Evolutionary conservation across 2,329 filamentous ascomycete genomes (phyloP), one percentile per base, ranked within the genome.

Genomic region (Chaetoscypha palmicola): DNA sequence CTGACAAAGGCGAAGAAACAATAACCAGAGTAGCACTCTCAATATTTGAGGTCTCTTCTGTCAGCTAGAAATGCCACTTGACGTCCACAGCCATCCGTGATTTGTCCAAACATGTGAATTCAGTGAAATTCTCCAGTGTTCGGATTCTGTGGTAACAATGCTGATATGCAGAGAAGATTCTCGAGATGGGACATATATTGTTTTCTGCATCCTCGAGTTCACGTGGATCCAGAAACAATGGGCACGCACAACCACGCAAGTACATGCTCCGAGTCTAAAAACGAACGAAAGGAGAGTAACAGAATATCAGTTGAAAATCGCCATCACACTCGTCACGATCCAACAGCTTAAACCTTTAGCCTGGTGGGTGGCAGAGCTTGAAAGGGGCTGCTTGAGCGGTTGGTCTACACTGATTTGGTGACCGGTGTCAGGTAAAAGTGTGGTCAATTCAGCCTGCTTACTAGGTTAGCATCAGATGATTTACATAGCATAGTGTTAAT

Each of bases 311-410:
- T 26, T 14, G 3, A 32, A n/a, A 40, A 16, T 16, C 31, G 23
- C 5, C 16, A 14, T 8, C 26, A 14, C 14, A 31, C 14, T 23
- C 26, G 5, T 30, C 22, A 14, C 9, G 5, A 30, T n/a, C 10
- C 30, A 21, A 19, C 32, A 38, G 33, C 33, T 33, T 37, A 17
- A 24, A 38, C 16, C n/a, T 43, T 42, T 43, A 43, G 33, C 33
- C 41, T 38, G 33, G 41, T 38, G 16, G 11, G 10, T 22, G 34
- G 24, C 17, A 23, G 10, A 38, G 24, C 23, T 31, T 21, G 24
- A 36, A n/a, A 17, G 17, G 19, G 14, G 7, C 8, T 30, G 22
- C 17, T 3, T 37, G 10, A 36, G 41, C 28, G 41, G 41, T 8
- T 23, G 33, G n/a, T 14, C 14, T 37, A 43, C 10, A 37, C 34